Evolutionary conservation across 73 alveolate species (phyloP).

Genomic region (Paramecium sonneborni): DNA sequence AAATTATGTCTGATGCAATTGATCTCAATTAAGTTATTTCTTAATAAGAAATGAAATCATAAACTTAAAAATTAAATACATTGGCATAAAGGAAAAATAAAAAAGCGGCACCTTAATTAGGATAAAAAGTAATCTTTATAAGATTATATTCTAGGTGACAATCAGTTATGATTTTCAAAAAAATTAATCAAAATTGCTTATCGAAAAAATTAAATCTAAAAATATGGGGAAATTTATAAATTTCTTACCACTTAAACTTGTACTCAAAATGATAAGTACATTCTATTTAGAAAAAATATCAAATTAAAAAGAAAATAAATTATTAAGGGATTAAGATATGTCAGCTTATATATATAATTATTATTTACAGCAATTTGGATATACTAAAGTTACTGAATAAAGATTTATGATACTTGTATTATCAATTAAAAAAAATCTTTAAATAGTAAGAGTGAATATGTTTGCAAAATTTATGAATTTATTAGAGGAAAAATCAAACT

Average conservation of each 20-base stretch:
- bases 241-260: conserved; percentile 50
- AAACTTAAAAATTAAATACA: neutral
- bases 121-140: neutral
- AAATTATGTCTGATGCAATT: conserved; percentile 8
- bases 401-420: conserved; percentile 49
- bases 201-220: conserved; percentile 50
- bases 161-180: conserved; percentile 34
- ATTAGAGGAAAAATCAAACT: conserved; percentile 47
- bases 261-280: conserved; percentile 39
- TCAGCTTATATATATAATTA: conserved; percentile 48
- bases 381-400: conserved; percentile 54
- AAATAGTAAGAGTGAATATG: conserved; percentile 57
- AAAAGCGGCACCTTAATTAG: conserved; percentile 25
- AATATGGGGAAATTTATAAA: conserved; percentile 48
- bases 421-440: conserved; percentile 16
- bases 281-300: conserved; percentile 42
- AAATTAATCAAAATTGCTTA: conserved; percentile 24
- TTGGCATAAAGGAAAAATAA: neutral
- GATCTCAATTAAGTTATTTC: neutral
- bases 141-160: neutral
- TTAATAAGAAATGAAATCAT: neutral
- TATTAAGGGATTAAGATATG: conserved; percentile 46
- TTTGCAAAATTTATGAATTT: conserved; percentile 55
- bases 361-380: conserved; percentile 50
- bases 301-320: conserved; percentile 42